Percentiles rank a stretch among this genome's conserved stretches.
These are phyloP conservation scores for Ustilago vetiveriae DNA, from an alignment of 1,284 basidiomycete species.

Conservation along the genomic window DNA sequence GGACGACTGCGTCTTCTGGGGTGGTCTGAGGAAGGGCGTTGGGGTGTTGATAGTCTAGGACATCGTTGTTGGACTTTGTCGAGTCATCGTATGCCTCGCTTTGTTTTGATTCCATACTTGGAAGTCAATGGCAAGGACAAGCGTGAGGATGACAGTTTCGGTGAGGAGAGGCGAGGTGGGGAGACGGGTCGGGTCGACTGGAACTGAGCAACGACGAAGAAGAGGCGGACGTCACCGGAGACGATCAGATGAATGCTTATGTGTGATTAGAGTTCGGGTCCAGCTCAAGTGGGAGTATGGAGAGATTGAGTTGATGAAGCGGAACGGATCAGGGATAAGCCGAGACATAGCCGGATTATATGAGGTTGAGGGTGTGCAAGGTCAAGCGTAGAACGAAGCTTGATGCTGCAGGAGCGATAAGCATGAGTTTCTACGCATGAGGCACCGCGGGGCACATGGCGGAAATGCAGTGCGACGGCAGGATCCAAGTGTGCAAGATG, in stretches of 20 bases:
- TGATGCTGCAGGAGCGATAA: not conserved
- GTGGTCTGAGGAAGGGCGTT: slow-evolving; percentile 1
- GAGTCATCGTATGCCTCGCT: slow-evolving; percentile 19
- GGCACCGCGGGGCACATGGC: too few species aligned
- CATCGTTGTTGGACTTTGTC: slow-evolving; percentile 10
- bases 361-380: not conserved
- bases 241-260: too few species aligned
- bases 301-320: not conserved
- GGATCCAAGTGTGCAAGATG: too few species aligned
- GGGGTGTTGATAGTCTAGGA: slow-evolving; percentile 12
- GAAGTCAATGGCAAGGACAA: not conserved
- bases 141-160: slow-evolving; percentile 6
- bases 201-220: too few species aligned
- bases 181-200: too few species aligned
- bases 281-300: not conserved
- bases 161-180: not conserved
- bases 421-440: not conserved
- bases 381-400: too few species aligned
- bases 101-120: slow-evolving; percentile 19
- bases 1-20: not conserved
- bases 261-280: too few species aligned
- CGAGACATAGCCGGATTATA: not conserved
- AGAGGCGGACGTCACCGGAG: too few species aligned
- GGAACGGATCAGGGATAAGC: not conserved
- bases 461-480: too few species aligned